Evolutionary conservation across 1,139 yeast genomes (phyloP).

Genomic region (Eremothecium coryli): DNA sequence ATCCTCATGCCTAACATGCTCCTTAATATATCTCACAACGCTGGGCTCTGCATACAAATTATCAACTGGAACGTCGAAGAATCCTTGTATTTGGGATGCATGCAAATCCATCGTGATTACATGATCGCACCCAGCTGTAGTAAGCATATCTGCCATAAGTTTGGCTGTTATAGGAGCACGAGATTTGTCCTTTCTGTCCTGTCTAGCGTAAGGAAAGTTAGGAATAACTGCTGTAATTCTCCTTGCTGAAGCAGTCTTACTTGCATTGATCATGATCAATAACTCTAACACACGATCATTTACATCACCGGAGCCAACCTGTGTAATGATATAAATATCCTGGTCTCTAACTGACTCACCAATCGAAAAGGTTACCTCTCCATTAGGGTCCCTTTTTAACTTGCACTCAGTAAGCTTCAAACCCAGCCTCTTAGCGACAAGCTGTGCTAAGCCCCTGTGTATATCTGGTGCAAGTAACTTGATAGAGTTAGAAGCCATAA

Average conservation of each 20-base stretch:
- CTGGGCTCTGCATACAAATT: constrained; percentile 93
- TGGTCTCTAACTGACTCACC: constrained; percentile 96
- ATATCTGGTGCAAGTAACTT: constrained; percentile 83
- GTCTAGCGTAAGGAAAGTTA: constrained; percentile 94
- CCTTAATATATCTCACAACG: constrained; percentile 79
- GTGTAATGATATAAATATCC: constrained; percentile 79
- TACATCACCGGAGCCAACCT: constrained; percentile 86
- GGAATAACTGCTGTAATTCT: constrained; percentile 93
- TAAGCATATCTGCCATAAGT: constrained; percentile 87
- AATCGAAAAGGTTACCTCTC: constrained; percentile 85
- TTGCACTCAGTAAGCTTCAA: constrained; percentile 54
- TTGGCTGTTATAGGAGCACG: constrained; percentile 98
- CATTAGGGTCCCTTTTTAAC: constrained; percentile 62
- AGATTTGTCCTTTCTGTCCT: constrained; percentile 91
- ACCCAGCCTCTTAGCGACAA: constrained; percentile 65
- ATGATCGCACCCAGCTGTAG: constrained; percentile 94
- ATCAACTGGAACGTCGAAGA: constrained; percentile 92
- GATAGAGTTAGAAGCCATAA: constrained; percentile 75
- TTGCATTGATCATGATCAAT: constrained; percentile 86
- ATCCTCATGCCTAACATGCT: constrained; percentile 55
- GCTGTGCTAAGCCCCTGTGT: constrained; percentile 79
- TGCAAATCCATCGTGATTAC: constrained; percentile 97
- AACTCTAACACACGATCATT: constrained; percentile 85
- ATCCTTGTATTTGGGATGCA: constrained; percentile 96
- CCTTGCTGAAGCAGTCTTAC: constrained; percentile 91